Conservation (phyloP, 2,329 filamentous ascomycete genomes). For the Diaporthe amygdali region DNA sequence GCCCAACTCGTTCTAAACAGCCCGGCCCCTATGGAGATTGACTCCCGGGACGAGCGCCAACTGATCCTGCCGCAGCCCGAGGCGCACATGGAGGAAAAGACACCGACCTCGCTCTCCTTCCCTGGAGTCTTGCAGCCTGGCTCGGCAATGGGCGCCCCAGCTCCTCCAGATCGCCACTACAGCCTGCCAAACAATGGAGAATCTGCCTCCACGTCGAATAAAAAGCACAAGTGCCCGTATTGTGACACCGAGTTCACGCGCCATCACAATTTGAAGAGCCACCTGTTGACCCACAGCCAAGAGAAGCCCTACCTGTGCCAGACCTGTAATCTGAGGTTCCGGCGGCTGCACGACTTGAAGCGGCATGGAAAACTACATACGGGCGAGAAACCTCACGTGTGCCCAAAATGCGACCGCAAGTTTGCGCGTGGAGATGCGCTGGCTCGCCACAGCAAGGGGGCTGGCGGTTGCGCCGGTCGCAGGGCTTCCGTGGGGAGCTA, state of each 20-base stretch:
- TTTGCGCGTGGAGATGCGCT: conserved; percentile 96
- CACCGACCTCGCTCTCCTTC: conserved; percentile 59
- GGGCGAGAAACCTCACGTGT: conserved; percentile 93
- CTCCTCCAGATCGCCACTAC: conserved; percentile 53
- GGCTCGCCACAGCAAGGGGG: conserved; percentile 92
- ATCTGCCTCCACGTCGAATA: conserved; percentile 70
- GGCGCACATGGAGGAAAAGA: conserved; percentile 56
- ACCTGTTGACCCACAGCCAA: conserved; percentile 95
- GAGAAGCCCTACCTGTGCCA: conserved; percentile 97
- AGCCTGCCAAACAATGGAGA: conserved; percentile 57
- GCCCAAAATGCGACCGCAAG: conserved; percentile 90
- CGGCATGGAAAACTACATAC: conserved; percentile 96
- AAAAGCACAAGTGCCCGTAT: conserved; percentile 96
- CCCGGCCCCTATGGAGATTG: conserved; percentile 60
- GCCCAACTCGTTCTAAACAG: conserved; percentile 50
- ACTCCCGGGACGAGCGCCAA: conserved; percentile 44
- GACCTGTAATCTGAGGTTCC: conserved; percentile 91
- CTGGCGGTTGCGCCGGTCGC: conserved; percentile 91
- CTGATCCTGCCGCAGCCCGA: conserved; percentile 46
- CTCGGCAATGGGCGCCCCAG: conserved; percentile 48
- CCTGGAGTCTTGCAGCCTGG: conserved; percentile 55
- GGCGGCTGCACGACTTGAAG: conserved; percentile 92
- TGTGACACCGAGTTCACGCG: conserved; percentile 96
- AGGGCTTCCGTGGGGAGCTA: conserved; percentile 86
- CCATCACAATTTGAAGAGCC: conserved; percentile 97